Evolutionary conservation across 2,329 filamentous ascomycete genomes (phyloP).

Genomic region (Elsinoe ampelina): DNA sequence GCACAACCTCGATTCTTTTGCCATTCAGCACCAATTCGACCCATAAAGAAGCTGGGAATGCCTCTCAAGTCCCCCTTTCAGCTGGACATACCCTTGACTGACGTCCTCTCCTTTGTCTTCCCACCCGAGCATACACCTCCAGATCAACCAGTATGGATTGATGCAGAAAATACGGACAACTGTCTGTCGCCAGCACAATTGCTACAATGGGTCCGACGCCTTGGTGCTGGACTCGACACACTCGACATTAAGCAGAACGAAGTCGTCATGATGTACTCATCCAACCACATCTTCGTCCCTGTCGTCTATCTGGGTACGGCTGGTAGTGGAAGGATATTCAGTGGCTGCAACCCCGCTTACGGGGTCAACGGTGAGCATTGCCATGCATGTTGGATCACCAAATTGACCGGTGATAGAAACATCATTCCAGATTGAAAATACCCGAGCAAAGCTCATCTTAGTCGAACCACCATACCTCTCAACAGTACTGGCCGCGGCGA

Average conservation of each 20-base stretch:
- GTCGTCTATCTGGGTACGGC: constrained; percentile 46
- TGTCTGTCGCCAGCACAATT: constrained; percentile 41
- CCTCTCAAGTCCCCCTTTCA: constrained; percentile 38
- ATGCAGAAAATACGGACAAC: constrained; percentile 37
- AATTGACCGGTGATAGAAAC: constrained; percentile 34
- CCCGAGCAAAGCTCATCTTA: constrained; percentile 41
- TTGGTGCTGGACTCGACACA: constrained; percentile 41
- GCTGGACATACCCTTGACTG: constrained; percentile 39
- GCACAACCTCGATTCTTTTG: too few relatives aligned
- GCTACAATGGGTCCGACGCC: constrained; percentile 43
- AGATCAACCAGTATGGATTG: constrained; percentile 45
- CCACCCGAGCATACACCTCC: constrained; percentile 28
- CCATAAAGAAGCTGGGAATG: constrained; percentile 27
- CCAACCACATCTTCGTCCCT: constrained; percentile 48
- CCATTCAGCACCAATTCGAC: too few relatives aligned
- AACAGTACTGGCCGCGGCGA: constrained; percentile 36
- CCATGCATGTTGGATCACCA: background rate
- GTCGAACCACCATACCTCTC: constrained; percentile 40
- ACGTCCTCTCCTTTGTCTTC: constrained; percentile 33
- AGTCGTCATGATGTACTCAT: constrained; percentile 45
- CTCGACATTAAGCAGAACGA: constrained; percentile 41
- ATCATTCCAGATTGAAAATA: constrained; percentile 44
- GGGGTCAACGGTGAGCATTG: constrained; percentile 35
- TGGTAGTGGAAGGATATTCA: constrained; percentile 46
- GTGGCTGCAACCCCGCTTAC: constrained; percentile 47